These are phyloP conservation scores for Linum usitatissimum DNA, from an alignment of 345 rosid genomes.

Conservation along the genomic window DNA sequence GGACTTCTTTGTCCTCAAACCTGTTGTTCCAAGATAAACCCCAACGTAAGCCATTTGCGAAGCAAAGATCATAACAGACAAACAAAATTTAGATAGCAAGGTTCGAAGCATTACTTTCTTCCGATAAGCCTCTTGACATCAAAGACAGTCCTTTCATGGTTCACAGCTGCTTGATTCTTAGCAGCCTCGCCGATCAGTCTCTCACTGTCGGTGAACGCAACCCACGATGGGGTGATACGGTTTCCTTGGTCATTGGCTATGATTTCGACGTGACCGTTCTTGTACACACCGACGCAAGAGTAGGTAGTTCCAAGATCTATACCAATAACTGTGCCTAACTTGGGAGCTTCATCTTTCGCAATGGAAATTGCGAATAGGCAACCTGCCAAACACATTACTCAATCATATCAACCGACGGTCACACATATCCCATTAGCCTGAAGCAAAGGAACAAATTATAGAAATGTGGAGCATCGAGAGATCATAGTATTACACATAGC, in stretches of 20 bases:
- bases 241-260: constrained; percentile 27
- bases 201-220: constrained; percentile 17
- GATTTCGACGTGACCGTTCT: constrained; percentile 18
- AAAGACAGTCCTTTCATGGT: constrained; percentile 21
- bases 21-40: not conserved
- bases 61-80: not conserved
- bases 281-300: constrained; percentile 19
- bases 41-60: not conserved
- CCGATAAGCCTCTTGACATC: constrained; percentile 25
- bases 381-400: not conserved
- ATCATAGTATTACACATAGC: not conserved
- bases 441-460: not conserved
- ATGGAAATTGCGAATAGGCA: constrained; percentile 13
- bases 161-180: constrained; percentile 17
- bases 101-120: constrained; percentile 12
- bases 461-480: not conserved
- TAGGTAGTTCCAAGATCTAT: constrained; percentile 16
- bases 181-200: constrained; percentile 24
- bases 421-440: not conserved
- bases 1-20: constrained; percentile 25
- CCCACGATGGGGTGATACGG: constrained; percentile 25
- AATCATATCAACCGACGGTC: not conserved
- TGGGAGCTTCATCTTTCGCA: constrained; percentile 16
- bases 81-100: not conserved
- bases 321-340: constrained; percentile 16